phyloP scores from a whole-genome alignment of 176 grass and related monocot genomes.

The Oryza nivara region DNA sequence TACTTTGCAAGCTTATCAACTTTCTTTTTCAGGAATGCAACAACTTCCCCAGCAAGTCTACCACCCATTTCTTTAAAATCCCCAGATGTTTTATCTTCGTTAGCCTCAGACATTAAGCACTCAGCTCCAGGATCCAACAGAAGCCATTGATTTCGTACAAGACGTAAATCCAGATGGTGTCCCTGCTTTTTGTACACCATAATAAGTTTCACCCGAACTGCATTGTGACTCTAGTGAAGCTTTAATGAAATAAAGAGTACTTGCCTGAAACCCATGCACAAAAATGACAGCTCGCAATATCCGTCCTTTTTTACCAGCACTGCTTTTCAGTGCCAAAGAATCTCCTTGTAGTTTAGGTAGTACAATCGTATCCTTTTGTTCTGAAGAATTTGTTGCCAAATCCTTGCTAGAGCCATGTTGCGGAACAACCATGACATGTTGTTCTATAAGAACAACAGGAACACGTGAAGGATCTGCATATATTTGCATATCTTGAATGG shows the following conservation, averaged over 20 bases:
- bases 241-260: conserved; percentile 18
- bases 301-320: conserved; percentile 64
- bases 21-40: conserved; percentile 81
- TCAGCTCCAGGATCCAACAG: conserved; percentile 92
- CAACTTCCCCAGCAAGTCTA: conserved; percentile 80
- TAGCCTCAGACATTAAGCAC: conserved; percentile 96
- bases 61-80: conserved; percentile 97
- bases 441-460: conserved; percentile 94
- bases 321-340: conserved; percentile 42
- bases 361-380: conserved; percentile 67
- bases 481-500: conserved; percentile 97
- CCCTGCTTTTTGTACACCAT: conserved; percentile 54
- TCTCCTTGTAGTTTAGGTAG: conserved; percentile 61
- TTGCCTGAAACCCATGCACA: conserved; percentile 99
- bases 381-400: conserved; percentile 42
- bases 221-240: conserved; percentile 28
- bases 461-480: conserved; percentile 85
- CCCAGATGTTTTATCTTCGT: conserved; percentile 94
- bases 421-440: conserved; percentile 94
- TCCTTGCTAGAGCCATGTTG: conserved; percentile 68
- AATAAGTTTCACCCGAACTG: conserved; percentile 30
- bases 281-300: conserved; percentile 81
- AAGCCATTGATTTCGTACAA: conserved; percentile 98
- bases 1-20: conserved; percentile 76
- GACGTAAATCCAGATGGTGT: conserved; percentile 93